Conservation (phyloP, 148 eudicot species). For the Spergularia bocconei region DNA sequence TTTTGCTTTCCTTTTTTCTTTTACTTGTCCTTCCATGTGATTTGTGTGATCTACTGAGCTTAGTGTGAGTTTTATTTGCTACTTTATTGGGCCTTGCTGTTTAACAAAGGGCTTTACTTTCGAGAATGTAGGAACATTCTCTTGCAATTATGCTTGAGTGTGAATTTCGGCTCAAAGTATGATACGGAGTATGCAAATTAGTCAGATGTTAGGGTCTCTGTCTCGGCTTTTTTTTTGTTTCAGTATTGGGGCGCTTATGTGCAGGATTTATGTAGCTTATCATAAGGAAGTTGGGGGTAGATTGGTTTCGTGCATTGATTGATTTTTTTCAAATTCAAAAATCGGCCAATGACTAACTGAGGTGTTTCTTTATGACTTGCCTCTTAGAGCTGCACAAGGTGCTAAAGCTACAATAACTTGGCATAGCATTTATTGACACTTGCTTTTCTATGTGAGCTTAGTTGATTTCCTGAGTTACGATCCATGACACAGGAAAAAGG, state of each 20-base stretch:
- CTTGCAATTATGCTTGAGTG: slow-evolving; percentile 9
- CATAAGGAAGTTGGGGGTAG: too few species aligned
- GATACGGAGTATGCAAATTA: neutral
- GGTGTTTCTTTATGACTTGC: slow-evolving; percentile 37
- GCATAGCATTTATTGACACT: slow-evolving; percentile 25
- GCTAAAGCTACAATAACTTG: slow-evolving; percentile 13
- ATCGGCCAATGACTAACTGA: slow-evolving; percentile 9
- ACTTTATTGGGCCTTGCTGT: slow-evolving; percentile 21
- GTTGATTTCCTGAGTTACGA: neutral
- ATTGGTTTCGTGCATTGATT: slow-evolving; percentile 4
- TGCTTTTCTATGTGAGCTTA: slow-evolving; percentile 33
- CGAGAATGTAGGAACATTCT: neutral
- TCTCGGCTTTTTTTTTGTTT: too few species aligned
- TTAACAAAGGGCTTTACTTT: slow-evolving; percentile 27
- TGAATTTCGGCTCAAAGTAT: neutral
- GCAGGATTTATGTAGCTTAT: too few species aligned
- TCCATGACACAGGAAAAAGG: slow-evolving; percentile 15
- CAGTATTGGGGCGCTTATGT: too few species aligned
- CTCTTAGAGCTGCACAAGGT: slow-evolving; percentile 16
- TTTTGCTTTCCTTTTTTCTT: slow-evolving; percentile 33
- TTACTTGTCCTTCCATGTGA: slow-evolving; percentile 11
- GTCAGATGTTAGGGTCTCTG: neutral
- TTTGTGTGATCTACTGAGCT: slow-evolving; percentile 17
- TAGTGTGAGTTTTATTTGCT: slow-evolving; percentile 6
- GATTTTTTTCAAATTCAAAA: slow-evolving; percentile 21